These are phyloP conservation scores for Athelia psychrophila DNA, from an alignment of 1,284 basidiomycete species.

Conservation along the genomic window DNA sequence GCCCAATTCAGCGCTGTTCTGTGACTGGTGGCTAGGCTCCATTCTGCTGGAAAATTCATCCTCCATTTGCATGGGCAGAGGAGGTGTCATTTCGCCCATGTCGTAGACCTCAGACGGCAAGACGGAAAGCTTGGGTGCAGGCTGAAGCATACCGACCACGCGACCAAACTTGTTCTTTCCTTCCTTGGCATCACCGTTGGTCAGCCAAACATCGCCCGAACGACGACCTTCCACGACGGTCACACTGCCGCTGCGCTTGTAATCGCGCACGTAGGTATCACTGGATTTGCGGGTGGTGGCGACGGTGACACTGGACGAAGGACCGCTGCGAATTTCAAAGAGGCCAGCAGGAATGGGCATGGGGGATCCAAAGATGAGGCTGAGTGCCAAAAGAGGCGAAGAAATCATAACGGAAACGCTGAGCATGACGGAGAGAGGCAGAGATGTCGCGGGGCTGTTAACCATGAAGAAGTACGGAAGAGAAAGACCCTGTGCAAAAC, in stretches of 20 bases:
- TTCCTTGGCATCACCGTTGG: slow-evolving; percentile 63
- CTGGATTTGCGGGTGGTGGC: slow-evolving; percentile 38
- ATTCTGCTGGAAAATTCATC: slow-evolving; percentile 34
- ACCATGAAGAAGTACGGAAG: slow-evolving; percentile 56
- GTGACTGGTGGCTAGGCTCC: slow-evolving; percentile 44
- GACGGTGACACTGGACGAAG: slow-evolving; percentile 39
- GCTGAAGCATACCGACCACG: slow-evolving; percentile 54
- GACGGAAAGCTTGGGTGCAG: slow-evolving; percentile 63
- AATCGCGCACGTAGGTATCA: slow-evolving; percentile 47
- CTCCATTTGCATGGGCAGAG: slow-evolving; percentile 45
- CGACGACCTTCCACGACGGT: slow-evolving; percentile 67
- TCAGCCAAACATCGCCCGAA: slow-evolving; percentile 68
- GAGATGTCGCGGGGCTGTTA: slow-evolving; percentile 32
- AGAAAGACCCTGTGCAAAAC: slow-evolving; percentile 42
- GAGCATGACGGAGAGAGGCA: slow-evolving; percentile 44
- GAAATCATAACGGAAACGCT: slow-evolving; percentile 62
- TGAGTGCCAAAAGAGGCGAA: slow-evolving; percentile 60
- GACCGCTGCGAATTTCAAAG: slow-evolving; percentile 48
- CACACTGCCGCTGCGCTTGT: slow-evolving; percentile 59
- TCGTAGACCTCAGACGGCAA: slow-evolving; percentile 44
- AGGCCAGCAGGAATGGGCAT: slow-evolving; percentile 63
- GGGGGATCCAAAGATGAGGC: slow-evolving; percentile 54
- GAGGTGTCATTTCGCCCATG: slow-evolving; percentile 27
- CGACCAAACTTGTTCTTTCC: slow-evolving; percentile 58
- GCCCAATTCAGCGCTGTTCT: slow-evolving; percentile 52